A percentile compares a stretch with the other conserved stretches of the same genome.
phyloP scores from a whole-genome alignment of 2,329 filamentous ascomycete species.

The Aspergillus thermomutatus region DNA sequence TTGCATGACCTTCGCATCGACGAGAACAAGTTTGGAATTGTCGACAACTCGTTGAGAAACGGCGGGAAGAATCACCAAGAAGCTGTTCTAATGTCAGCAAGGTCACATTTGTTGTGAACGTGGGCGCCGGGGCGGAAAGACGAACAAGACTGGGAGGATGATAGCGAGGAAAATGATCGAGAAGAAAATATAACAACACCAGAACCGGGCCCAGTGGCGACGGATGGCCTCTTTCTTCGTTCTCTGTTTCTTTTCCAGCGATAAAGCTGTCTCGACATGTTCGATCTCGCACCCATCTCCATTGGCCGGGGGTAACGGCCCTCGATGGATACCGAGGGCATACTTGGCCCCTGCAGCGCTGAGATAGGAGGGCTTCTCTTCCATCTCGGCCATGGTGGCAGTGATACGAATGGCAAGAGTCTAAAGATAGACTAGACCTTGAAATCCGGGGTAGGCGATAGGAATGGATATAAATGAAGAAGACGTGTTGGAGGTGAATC shows the following conservation, averaged over 20 bases:
- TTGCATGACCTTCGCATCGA: conserved; percentile 32
- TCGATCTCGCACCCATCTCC: conserved; percentile 20
- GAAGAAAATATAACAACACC: conserved; percentile 38
- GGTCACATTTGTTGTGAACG: background rate
- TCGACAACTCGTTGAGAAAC: conserved; percentile 40
- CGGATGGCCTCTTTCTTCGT: conserved; percentile 26
- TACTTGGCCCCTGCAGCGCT: conserved; percentile 27
- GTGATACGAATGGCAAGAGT: background rate
- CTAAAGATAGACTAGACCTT: background rate
- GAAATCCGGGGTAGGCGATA: conserved; percentile 1
- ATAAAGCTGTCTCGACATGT: conserved; percentile 25
- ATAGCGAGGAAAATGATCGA: conserved; percentile 40
- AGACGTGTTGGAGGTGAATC: background rate
- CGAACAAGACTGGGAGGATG: conserved; percentile 27
- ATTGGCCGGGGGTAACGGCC: conserved; percentile 20
- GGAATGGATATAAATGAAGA: conserved; percentile 1
- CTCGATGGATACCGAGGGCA: conserved; percentile 29
- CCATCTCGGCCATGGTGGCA: conserved; percentile 20
- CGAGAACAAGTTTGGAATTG: conserved; percentile 35
- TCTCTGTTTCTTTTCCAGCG: conserved; percentile 21
- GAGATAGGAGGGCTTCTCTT: conserved; percentile 25
- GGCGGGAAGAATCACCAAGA: conserved; percentile 39
- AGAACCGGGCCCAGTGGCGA: conserved; percentile 38
- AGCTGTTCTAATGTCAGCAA: conserved; percentile 24
- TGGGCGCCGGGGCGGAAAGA: background rate